Conservation (phyloP, 1,284 basidiomycete genomes). For the Irpex sp. region DNA sequence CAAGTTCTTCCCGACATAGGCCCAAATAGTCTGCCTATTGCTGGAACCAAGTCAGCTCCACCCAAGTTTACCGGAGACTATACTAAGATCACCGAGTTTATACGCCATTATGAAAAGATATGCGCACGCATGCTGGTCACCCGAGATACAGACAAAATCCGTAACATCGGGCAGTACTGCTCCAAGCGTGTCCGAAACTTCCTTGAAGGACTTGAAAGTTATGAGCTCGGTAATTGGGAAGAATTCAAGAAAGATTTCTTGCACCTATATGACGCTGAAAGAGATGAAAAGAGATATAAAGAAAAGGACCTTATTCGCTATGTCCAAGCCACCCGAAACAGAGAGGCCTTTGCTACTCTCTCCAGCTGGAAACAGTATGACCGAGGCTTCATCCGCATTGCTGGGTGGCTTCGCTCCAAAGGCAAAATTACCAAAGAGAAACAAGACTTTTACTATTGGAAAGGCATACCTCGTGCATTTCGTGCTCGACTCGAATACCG, state of each 20-base stretch:
- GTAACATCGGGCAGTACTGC: constrained; percentile 8
- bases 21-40: background rate
- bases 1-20: background rate
- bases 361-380: constrained; percentile 4
- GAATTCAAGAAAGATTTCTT: background rate
- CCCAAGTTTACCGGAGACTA: constrained; percentile 6
- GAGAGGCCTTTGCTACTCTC: background rate
- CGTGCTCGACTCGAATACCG: background rate
- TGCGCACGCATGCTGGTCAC: background rate
- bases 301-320: constrained; percentile 4
- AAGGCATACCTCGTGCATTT: constrained; percentile 5
- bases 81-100: constrained; percentile 1
- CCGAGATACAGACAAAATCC: constrained; percentile 2
- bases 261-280: constrained; percentile 7
- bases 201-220: constrained; percentile 4
- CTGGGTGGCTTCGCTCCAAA: constrained; percentile 3
- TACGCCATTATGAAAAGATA: constrained; percentile 5
- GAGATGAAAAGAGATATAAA: constrained; percentile 2
- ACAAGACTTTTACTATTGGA: constrained; percentile 7
- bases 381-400: constrained; percentile 6
- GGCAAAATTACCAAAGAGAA: background rate
- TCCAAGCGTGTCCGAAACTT: constrained; percentile 1
- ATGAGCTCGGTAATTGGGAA: background rate
- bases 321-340: background rate
- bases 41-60: constrained; percentile 4